phyloP scores from a whole-genome alignment of 2,329 filamentous ascomycete genomes.

The Colletotrichum sp. region DNA sequence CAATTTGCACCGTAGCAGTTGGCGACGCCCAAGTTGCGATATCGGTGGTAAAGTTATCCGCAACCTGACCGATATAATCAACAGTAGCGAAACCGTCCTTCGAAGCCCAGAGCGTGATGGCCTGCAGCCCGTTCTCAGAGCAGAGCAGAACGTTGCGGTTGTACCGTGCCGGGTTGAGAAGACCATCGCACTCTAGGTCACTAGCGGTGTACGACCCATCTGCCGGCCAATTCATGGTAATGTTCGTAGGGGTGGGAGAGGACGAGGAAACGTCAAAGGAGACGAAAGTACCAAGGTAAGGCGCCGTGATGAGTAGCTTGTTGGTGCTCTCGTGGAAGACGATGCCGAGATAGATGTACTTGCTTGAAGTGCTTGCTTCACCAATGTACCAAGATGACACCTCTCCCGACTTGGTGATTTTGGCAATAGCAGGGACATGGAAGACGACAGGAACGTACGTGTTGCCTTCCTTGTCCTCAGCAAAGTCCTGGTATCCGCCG shows the following conservation, averaged over 20 bases:
- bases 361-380: not conserved
- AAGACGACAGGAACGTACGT: not conserved
- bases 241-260: not conserved
- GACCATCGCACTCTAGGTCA: not conserved
- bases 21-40: not conserved
- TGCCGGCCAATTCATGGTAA: not conserved
- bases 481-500: not conserved
- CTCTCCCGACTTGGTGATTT: not conserved
- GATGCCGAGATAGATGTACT: not conserved
- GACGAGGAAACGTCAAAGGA: not conserved
- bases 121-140: not conserved
- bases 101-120: not conserved
- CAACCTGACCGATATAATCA: not conserved
- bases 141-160: not conserved
- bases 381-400: not conserved
- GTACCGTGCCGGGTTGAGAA: not conserved
- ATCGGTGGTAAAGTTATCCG: not conserved
- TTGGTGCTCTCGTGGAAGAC: not conserved
- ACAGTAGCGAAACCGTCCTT: not conserved
- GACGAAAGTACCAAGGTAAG: not conserved
- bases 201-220: not conserved
- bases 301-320: not conserved
- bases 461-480: not conserved
- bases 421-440: not conserved
- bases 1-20: not conserved